phyloP scores from a whole-genome alignment of 2,329 filamentous ascomycete species.

The Aspergillus caelatus region DNA sequence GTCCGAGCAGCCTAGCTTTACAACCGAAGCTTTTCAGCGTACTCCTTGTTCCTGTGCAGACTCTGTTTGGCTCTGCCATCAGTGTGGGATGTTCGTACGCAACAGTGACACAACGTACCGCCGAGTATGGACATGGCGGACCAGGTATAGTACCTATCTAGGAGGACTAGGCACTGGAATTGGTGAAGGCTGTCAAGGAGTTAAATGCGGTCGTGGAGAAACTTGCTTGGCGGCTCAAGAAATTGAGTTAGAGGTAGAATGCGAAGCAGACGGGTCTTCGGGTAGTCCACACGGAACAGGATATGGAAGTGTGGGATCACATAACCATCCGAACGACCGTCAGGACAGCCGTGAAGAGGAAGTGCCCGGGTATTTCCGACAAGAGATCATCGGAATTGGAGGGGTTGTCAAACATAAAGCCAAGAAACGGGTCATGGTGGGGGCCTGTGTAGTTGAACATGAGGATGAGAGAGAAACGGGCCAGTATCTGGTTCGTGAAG shows the following conservation, averaged over 20 bases:
- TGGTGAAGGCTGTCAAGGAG: constrained; percentile 83
- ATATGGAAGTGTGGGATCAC: constrained; percentile 17
- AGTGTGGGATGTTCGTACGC: constrained; percentile 73
- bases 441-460: constrained; percentile 82
- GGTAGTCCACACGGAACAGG: constrained; percentile 31
- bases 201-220: constrained; percentile 80
- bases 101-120: constrained; percentile 61
- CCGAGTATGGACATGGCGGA: constrained; percentile 85
- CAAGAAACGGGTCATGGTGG: constrained; percentile 79
- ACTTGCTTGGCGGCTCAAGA: constrained; percentile 75
- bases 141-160: constrained; percentile 75
- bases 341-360: constrained; percentile 39
- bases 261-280: constrained; percentile 69
- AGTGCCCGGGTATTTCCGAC: constrained; percentile 73
- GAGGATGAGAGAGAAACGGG: constrained; percentile 73
- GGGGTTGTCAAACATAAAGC: constrained; percentile 85
- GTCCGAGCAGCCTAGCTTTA: constrained; percentile 44
- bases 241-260: constrained; percentile 82
- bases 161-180: constrained; percentile 84
- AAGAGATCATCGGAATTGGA: constrained; percentile 90
- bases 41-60: constrained; percentile 61
- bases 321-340: constrained; percentile 15
- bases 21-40: constrained; percentile 53
- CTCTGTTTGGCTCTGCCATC: constrained; percentile 79
- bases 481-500: constrained; percentile 70